Evolutionary conservation across 441 rosid genomes (phyloP), one percentile per base, ranked within the genome.

Genomic region (Corymbia citriodora): DNA sequence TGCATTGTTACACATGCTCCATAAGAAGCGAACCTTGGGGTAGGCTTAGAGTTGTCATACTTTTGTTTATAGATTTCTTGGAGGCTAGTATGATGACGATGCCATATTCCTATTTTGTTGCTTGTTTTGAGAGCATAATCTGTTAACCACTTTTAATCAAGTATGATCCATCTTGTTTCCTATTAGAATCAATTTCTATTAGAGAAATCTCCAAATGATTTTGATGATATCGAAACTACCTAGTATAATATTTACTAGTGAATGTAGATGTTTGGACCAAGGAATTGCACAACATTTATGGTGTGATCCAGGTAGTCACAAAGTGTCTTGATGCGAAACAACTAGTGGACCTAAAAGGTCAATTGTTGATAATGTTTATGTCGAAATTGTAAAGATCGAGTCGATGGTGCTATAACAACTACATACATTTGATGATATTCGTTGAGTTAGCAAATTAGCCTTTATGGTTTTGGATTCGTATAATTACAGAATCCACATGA

Each of bases 391-490:
- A 59, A 59, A 59, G 65, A 59, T 59, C 3, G n/a, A 14, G 65
- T 25, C 25, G 23, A 59, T 59, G n/a, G 65, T 59, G 14, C 1
- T 59, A 0, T 59, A 13, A 59, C n/a, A 59, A 59, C 65, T 29
- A 25, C 18, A 9, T 23, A 59, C 65, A 59, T 25, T 7, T 25
- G 65, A 59, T 59, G n/a, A 59, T 59, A 0, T 59, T 59, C 11
- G 8, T 59, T 2, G 0, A 2, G 0, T 59, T 59, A 25, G 14
- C 18, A 59, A 59, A 25, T 29, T 25, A 10, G n/a, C n/a, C n/a
- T 4, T 59, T 59, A 1, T 25, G 65, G 11, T 1, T 1, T 59
- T 59, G 18, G 14, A 10, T 59, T 59, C 5, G 14, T 29, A 59
- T 25, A 25, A 13, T 12, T 9, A 10, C 12, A 50, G 53, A 50